Conservation (phyloP, 352 stramenopile species). For the Globisporangium cylindrosporum region DNA sequence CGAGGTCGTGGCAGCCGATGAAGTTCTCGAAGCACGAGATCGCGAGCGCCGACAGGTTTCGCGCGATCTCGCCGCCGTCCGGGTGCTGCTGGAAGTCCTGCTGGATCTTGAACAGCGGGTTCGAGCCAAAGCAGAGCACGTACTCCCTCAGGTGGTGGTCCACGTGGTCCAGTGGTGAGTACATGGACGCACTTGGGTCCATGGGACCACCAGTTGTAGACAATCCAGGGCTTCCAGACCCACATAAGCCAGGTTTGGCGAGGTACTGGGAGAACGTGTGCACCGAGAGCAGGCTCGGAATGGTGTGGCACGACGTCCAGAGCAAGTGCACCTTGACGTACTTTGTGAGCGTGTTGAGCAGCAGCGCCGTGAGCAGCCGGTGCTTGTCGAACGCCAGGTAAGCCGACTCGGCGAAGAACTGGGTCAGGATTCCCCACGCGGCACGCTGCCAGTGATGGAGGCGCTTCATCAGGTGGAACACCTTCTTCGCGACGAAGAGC, state of each 20-base stretch:
- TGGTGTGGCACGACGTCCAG: conserved; percentile 44
- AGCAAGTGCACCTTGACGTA: conserved; percentile 65
- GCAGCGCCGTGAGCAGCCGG: conserved; percentile 41
- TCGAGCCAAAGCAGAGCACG: conserved; percentile 54
- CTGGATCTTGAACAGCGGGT: conserved; percentile 53
- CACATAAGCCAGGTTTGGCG: not conserved
- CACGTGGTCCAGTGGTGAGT: conserved; percentile 31
- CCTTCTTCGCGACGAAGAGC: conserved; percentile 21
- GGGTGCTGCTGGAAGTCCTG: conserved; percentile 52
- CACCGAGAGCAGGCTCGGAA: conserved; percentile 45
- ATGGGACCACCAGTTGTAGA: not conserved
- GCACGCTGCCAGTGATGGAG: conserved; percentile 63
- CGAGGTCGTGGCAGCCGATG: conserved; percentile 44
- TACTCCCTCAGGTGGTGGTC: conserved; percentile 51
- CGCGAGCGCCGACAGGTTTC: conserved; percentile 32
- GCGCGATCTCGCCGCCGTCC: conserved; percentile 26
- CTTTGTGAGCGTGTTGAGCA: conserved; percentile 49
- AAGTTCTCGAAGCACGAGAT: conserved; percentile 59
- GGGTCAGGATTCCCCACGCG: conserved; percentile 43
- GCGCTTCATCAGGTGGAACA: conserved; percentile 63
- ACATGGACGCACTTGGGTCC: conserved; percentile 5
- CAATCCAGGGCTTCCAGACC: not conserved
- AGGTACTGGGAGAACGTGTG: conserved; percentile 31
- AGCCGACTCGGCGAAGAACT: conserved; percentile 31
- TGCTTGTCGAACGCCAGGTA: conserved; percentile 53